Evolutionary conservation across 1,284 basidiomycete species (phyloP).

Genomic region (Filobasidium uniguttulatum): DNA sequence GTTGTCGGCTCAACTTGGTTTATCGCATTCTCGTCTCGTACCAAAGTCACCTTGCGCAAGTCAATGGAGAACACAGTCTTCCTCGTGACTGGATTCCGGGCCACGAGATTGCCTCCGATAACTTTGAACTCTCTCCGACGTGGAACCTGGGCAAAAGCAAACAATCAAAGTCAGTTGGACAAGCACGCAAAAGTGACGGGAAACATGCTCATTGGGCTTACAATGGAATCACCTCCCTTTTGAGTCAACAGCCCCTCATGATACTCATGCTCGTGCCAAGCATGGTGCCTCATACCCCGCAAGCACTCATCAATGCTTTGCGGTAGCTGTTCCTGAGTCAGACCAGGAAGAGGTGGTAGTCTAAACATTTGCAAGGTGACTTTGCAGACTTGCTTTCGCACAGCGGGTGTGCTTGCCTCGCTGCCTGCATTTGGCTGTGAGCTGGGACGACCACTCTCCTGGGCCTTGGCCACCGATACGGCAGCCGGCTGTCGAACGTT

Average conservation of each 20-base stretch:
- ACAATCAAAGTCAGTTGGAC: not conserved
- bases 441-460: slow-evolving; percentile 40
- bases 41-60: slow-evolving; percentile 61
- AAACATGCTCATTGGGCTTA: slow-evolving; percentile 44
- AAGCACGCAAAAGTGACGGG: not conserved
- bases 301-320: slow-evolving; percentile 84
- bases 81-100: slow-evolving; percentile 89
- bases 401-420: not conserved
- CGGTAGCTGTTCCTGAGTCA: slow-evolving; percentile 64
- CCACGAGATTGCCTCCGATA: slow-evolving; percentile 72
- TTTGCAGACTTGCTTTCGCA: slow-evolving; percentile 49
- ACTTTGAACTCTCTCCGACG: slow-evolving; percentile 73
- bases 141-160: slow-evolving; percentile 51
- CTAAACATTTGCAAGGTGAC: slow-evolving; percentile 77
- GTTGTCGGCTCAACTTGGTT: slow-evolving; percentile 22
- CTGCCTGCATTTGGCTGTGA: slow-evolving; percentile 37
- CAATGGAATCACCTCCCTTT: slow-evolving; percentile 82
- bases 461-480: slow-evolving; percentile 9
- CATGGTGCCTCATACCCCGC: slow-evolving; percentile 70
- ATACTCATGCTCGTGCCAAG: slow-evolving; percentile 84
- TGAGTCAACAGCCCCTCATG: slow-evolving; percentile 90
- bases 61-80: slow-evolving; percentile 81
- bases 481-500: slow-evolving; percentile 23
- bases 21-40: slow-evolving; percentile 54
- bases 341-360: slow-evolving; percentile 68